These are phyloP conservation scores for Tympanopsis confertula DNA, from an alignment of 2,329 filamentous ascomycete genomes.

Conservation along the genomic window DNA sequence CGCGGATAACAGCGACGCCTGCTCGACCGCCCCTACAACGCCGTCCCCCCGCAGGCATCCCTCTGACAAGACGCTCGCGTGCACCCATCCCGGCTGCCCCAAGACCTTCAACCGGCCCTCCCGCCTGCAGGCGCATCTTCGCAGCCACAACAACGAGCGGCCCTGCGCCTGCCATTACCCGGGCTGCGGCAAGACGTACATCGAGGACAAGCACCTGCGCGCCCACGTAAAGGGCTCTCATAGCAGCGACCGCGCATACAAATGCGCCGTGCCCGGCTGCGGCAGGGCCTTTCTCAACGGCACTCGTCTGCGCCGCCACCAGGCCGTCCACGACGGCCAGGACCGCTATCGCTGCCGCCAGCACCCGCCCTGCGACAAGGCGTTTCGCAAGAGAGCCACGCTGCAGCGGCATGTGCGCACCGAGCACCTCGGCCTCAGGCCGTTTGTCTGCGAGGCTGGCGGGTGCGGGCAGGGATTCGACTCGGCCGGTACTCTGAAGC, in stretches of 20 bases:
- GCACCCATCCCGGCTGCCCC: conserved; percentile 60
- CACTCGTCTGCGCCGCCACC: conserved; percentile 65
- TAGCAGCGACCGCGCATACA: conserved; percentile 55
- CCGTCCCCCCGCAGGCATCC: conserved; percentile 45
- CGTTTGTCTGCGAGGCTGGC: conserved; percentile 49
- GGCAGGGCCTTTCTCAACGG: conserved; percentile 72
- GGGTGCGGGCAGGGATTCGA: conserved; percentile 62
- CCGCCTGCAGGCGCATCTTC: conserved; percentile 65
- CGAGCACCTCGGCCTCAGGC: conserved; percentile 60
- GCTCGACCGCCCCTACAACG: conserved; percentile 35
- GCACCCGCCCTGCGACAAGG: conserved; percentile 58
- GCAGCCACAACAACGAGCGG: conserved; percentile 76
- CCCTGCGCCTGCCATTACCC: conserved; percentile 62
- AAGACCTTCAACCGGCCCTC: conserved; percentile 84
- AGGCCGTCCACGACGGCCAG: conserved; percentile 65
- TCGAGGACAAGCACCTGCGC: conserved; percentile 75
- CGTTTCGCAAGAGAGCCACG: conserved; percentile 79
- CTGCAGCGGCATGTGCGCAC: conserved; percentile 71
- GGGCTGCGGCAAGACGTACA: conserved; percentile 72
- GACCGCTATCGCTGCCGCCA: conserved; percentile 66
- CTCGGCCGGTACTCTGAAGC: conserved; percentile 56
- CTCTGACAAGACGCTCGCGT: conserved; percentile 68
- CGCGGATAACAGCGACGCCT: conserved; percentile 8
- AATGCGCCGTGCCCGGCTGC: conserved; percentile 63
- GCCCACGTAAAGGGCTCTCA: conserved; percentile 79